Evolutionary conservation across 768 basidiomycete genomes (phyloP).

Genomic region (Russula sp.): DNA sequence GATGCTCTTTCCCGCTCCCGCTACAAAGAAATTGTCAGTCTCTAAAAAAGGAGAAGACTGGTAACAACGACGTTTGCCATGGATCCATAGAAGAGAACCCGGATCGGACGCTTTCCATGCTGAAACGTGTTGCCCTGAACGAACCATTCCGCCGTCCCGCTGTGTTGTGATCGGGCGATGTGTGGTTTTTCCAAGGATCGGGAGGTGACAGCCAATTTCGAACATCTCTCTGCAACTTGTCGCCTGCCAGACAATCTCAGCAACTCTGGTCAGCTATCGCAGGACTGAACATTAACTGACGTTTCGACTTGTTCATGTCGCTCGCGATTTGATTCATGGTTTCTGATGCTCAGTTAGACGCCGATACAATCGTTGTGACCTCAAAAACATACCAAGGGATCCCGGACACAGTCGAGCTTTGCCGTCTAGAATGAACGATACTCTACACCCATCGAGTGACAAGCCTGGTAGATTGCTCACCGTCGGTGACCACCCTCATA

Average conservation of each 20-base stretch:
- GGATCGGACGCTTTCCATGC: neutral
- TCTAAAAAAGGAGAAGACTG: neutral
- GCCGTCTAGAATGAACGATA: neutral
- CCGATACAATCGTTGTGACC: accelerated
- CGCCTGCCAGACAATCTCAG: neutral
- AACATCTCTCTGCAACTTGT: neutral
- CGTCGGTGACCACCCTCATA: neutral
- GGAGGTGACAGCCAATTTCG: neutral
- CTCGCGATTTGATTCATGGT: neutral
- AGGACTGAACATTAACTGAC: neutral
- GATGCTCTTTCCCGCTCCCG: neutral
- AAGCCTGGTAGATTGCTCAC: neutral
- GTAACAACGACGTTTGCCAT: neutral
- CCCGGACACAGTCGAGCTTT: neutral
- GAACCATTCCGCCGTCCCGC: neutral
- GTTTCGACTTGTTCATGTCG: neutral
- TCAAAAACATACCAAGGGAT: neutral
- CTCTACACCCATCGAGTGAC: neutral
- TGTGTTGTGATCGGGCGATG: neutral
- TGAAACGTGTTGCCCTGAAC: neutral
- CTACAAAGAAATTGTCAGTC: neutral
- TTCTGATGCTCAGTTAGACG: neutral
- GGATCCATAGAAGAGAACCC: neutral
- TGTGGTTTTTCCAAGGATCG: neutral
- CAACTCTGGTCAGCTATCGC: neutral